A percentile compares a stretch with the other conserved stretches of the same genome.
Conservation (phyloP, 1,284 basidiomycete species). For the Mycena citricolor region DNA sequence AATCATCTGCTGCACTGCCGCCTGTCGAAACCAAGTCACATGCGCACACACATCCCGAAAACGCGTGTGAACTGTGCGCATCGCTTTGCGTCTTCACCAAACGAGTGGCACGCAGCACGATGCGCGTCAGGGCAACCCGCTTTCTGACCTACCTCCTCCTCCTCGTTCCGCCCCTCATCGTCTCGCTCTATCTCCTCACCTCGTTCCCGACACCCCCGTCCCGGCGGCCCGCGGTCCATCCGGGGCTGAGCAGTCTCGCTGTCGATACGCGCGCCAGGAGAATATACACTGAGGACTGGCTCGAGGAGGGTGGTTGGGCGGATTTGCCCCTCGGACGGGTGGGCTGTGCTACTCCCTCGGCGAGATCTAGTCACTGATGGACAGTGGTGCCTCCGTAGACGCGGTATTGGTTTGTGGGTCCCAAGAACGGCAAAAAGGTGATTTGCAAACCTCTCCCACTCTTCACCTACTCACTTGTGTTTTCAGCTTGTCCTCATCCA, state of each 20-base stretch:
- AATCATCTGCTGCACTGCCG: no score
- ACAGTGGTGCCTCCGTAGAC: constrained; percentile 39
- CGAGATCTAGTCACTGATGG: constrained; percentile 8
- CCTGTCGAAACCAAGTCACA: no score
- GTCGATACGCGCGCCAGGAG: constrained; percentile 51
- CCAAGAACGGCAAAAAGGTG: constrained; percentile 69
- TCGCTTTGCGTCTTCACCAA: no score
- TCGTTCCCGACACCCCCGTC: not conserved
- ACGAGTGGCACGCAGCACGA: no score
- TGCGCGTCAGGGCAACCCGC: no score
- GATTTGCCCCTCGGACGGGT: constrained; percentile 61
- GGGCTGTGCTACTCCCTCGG: constrained; percentile 4
- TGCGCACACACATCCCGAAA: no score
- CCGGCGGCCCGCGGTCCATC: constrained; percentile 35
- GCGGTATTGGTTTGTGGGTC: constrained; percentile 73
- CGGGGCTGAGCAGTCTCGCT: constrained; percentile 63
- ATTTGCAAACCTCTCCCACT: no score
- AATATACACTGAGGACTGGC: constrained; percentile 71
- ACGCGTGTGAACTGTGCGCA: no score
- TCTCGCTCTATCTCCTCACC: constrained; percentile 1
- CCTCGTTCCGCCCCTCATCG: constrained; percentile 2
- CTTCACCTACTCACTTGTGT: no score
- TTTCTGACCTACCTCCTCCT: constrained; percentile 2
- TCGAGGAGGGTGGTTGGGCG: constrained; percentile 64
- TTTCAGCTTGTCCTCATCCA: constrained; percentile 71